Evolutionary conservation across 176 grass and related monocot species (phyloP), one percentile per base, ranked within the genome.

Genomic region (Luzula sylvatica): DNA sequence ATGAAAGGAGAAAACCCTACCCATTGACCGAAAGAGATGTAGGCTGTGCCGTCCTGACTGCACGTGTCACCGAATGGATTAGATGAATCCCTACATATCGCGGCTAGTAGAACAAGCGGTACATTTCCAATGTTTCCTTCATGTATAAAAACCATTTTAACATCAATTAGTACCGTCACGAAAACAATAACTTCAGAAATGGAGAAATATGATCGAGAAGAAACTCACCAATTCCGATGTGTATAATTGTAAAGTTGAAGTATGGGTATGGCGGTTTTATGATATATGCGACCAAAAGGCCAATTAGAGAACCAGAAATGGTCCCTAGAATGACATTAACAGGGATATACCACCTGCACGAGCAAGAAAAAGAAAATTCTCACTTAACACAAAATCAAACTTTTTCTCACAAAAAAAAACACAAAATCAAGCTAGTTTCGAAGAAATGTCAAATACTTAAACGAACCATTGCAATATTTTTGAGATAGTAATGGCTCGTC

Each of bases 21-120:
- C 92, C 92, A 98, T 79, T 98, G 92, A 56, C 92, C 92, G 77
- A 98, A 98, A 54, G 92, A 90, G 54, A 98, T 83, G 52, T 98
- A 90, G 11, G 92, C 92, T 56, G 75, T 86, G 56, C 92, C 92
- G 74, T 81, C 74, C 71, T 82, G 42, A 16, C 73, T 98, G 69
- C 92, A 98, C 56, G 85, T 66, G 59, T 86, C 85, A 13, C 92
- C 92, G 73, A 98, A 98, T 21, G 92, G 92, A 80, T 98, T 98
- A 48, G 92, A 80, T 69, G 67, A 62, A 38, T 98, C 92, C 20
- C 81, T 67, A 53, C 92, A 98, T 85, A 98, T 58, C 11, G 92
- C 85, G 17, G 92, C 92, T 40, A 98, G 84, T 38, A 98, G 59
- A 38, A 98, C 92, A 22, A 98, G 86, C 55, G 92, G 92, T 80